Evolutionary conservation across 805 yeast genomes (phyloP).

Genomic region (Suhomyces canberraensis): DNA sequence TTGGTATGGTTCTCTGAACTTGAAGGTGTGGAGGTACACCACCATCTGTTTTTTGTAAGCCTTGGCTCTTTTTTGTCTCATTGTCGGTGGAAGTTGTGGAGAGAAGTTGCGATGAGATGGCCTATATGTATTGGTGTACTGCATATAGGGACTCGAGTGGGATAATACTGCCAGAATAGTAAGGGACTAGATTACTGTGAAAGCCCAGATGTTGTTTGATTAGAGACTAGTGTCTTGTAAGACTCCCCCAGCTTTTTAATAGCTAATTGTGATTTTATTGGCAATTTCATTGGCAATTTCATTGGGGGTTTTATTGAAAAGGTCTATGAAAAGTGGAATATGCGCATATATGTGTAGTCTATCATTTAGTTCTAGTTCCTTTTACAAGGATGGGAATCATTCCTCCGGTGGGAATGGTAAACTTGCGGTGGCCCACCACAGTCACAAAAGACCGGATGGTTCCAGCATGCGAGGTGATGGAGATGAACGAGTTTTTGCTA

Average conservation of each 20-base stretch:
- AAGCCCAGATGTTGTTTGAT: too few species aligned
- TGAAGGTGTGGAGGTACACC: conserved; percentile 78
- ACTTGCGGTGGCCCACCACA: conserved; percentile 26
- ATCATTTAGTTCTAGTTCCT: conserved; percentile 20
- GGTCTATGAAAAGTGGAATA: too few species aligned
- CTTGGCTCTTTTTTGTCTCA: conserved; percentile 97
- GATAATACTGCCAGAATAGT: too few species aligned
- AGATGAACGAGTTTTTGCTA: conserved; percentile 13
- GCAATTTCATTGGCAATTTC: too few species aligned
- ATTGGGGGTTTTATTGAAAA: too few species aligned
- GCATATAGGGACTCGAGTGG: neutral
- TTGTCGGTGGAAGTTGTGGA: conserved; percentile 19
- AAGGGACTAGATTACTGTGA: too few species aligned
- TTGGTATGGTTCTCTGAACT: conserved; percentile 92
- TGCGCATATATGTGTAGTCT: too few species aligned
- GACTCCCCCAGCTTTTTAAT: too few species aligned
- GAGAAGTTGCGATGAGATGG: conserved; percentile 1
- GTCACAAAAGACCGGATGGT: conserved; percentile 24
- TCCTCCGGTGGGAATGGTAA: conserved; percentile 29
- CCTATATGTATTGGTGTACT: neutral
- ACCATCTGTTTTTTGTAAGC: conserved; percentile 90
- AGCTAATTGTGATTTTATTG: too few species aligned
- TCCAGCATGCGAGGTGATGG: conserved; percentile 27
- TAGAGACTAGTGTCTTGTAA: too few species aligned
- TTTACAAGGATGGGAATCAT: conserved; percentile 26